A percentile compares a stretch with the other conserved stretches of the same genome.
Conservation (phyloP, 179 eudicot species). For the Carnegiea gigantea region DNA sequence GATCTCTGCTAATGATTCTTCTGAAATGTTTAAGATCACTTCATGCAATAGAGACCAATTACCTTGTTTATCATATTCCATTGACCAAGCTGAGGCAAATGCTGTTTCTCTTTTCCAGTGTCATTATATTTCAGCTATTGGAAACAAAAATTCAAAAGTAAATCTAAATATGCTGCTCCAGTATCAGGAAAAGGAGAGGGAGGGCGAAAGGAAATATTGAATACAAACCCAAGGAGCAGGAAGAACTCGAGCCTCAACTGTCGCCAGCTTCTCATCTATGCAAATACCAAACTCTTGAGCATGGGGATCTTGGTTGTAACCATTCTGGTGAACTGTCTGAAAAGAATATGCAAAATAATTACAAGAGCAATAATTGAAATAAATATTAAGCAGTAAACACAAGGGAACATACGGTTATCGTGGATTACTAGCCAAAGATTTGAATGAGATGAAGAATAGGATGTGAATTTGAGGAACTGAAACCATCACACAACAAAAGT, state of each 20-base stretch:
- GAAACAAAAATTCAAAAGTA: conserved; percentile 3
- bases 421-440: background rate
- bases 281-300: conserved; percentile 76
- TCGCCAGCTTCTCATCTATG: conserved; percentile 64
- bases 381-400: too few species aligned
- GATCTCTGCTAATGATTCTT: background rate
- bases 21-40: background rate
- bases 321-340: conserved; percentile 73
- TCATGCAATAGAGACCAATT: conserved; percentile 9
- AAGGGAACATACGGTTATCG: background rate
- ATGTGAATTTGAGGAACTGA: background rate
- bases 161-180: background rate
- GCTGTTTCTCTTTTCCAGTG: conserved; percentile 71
- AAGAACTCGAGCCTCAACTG: conserved; percentile 90
- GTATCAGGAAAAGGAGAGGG: background rate
- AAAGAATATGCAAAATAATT: conserved; percentile 15
- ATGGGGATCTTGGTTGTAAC: conserved; percentile 64
- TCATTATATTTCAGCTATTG: conserved; percentile 78
- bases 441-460: background rate
- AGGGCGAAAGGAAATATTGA: background rate
- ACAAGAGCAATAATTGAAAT: background rate
- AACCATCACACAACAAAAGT: conserved; percentile 3
- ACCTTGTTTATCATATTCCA: conserved; percentile 98
- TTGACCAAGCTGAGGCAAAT: conserved; percentile 82
- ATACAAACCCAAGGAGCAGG: conserved; percentile 86